These are phyloP conservation scores for Fusarium luffae DNA, from an alignment of 2,329 filamentous ascomycete species.

Conservation along the genomic window DNA sequence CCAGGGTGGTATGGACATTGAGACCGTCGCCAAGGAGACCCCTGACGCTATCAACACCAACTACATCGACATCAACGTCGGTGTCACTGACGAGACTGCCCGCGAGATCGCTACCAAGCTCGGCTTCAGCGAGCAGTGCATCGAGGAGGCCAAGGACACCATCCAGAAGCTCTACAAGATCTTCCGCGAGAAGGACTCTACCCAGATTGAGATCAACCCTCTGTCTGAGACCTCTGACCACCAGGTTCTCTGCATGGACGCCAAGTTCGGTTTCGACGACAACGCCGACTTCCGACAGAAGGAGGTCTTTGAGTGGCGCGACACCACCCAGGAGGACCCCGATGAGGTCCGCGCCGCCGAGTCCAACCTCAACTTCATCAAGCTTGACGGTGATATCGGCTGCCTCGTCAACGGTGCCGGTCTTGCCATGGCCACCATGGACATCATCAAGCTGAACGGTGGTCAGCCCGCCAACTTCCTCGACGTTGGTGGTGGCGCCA, in stretches of 20 bases:
- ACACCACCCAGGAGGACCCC: constrained; percentile 93
- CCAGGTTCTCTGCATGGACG: constrained; percentile 98
- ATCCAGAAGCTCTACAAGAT: constrained; percentile 99
- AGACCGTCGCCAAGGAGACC: constrained; percentile 97
- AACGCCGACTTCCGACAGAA: constrained; percentile 99
- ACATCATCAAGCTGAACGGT: constrained; percentile 99
- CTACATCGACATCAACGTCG: constrained; percentile 90
- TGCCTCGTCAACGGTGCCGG: constrained; percentile 99
- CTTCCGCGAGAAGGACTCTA: constrained; percentile 98
- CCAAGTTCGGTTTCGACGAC: constrained; percentile 98
- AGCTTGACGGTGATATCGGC: constrained; percentile 98
- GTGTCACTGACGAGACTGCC: constrained; percentile 96
- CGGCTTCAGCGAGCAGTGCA: constrained; percentile 97
- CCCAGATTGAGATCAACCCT: constrained; percentile 99
- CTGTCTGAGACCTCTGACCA: constrained; percentile 98
- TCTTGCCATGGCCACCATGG: constrained; percentile 99
- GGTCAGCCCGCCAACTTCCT: constrained; percentile 98
- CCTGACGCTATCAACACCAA: constrained; percentile 96
- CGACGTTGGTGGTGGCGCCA: constrained; percentile 97
- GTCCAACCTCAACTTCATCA: constrained; percentile 99
- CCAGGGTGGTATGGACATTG: constrained; percentile 99
- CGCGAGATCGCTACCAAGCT: constrained; percentile 89
- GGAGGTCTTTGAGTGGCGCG: constrained; percentile 93
- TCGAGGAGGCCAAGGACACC: constrained; percentile 93
- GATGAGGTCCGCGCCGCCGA: constrained; percentile 97